These are phyloP conservation scores for Aspergillus floridensis DNA, from an alignment of 2,329 filamentous ascomycete species.

Conservation along the genomic window DNA sequence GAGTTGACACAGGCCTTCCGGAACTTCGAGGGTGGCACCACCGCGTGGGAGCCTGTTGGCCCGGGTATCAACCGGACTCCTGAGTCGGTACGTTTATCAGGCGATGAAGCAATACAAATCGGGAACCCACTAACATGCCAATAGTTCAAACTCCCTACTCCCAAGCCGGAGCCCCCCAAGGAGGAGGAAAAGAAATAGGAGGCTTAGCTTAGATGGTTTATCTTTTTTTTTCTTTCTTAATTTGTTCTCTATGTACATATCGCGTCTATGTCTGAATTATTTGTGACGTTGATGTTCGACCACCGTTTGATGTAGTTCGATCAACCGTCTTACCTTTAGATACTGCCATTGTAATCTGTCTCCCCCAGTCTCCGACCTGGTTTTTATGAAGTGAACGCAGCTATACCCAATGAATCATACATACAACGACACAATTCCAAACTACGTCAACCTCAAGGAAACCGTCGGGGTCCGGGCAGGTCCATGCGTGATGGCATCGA, in stretches of 20 bases:
- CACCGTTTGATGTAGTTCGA: no score
- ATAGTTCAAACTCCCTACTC: conserved; percentile 87
- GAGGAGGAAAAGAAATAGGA: conserved; percentile 86
- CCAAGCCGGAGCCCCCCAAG: conserved; percentile 83
- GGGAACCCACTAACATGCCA: neutral
- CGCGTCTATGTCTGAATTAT: conserved; percentile 23
- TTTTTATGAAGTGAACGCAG: no score
- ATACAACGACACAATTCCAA: no score
- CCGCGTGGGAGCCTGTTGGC: conserved; percentile 68
- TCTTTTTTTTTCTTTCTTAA: conserved; percentile 26
- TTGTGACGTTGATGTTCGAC: conserved; percentile 1
- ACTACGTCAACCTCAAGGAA: no score
- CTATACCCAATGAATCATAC: no score
- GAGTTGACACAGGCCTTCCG: conserved; percentile 98
- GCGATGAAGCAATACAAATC: no score
- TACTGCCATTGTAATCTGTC: no score
- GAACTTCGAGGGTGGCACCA: conserved; percentile 90
- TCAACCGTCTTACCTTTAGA: no score
- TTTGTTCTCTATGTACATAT: conserved; percentile 40
- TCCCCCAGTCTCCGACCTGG: no score
- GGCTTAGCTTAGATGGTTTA: conserved; percentile 30
- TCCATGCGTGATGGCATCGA: neutral
- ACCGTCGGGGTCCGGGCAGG: no score
- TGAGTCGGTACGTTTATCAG: conserved; percentile 55
- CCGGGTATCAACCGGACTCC: conserved; percentile 75